Evolutionary conservation across 139 green algal species (phyloP), one percentile per base, ranked within the genome.

Genomic region (Nannochloris sp.): DNA sequence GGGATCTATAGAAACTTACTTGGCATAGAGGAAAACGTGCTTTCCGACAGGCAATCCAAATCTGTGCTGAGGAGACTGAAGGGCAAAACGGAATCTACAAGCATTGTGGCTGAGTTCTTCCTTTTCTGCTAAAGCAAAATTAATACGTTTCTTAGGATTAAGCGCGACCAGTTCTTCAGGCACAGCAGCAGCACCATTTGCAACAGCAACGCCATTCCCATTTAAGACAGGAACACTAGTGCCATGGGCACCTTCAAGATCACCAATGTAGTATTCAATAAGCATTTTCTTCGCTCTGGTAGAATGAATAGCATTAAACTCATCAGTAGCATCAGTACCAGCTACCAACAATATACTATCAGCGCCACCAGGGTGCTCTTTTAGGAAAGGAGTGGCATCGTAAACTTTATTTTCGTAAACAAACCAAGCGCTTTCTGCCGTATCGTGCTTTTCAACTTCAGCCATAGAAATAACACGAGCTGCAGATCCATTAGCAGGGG

Each of bases 381-480:
- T 79, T 30, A 98, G 68, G 75, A 96, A 98, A 23, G 81, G 72
- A 23, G 93, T 95, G 27, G 87, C 87, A 72, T 98, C 89, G 71
- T 98, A 98, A 57, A 97, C 87, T 76, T 93, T 94, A 67, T 81
- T 85, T 31, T 92, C 83, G 39, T 95, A 75, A 36, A 96, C 85
- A 77, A 98, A 98, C 93, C 93, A 98, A 24, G 70, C 73, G 34
- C 78, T 71, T 24, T 90, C 82, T 61, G 65, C 59, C 45, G 35
- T 85, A 62, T 73, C 65, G 47, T 93, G 87, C 70, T 61, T 61
- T 65, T 81, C 74, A 53, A 93, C 71, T 61, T 93, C 70, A 7
- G 51, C 62, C 70, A 72, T 72, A n/a, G 62, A 62, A 55, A 66
- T 38, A 3, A 62, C 34, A 14, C n/a, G 29, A 32, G 19, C 25